These are phyloP conservation scores for Blastobotrys ciferrii DNA, from an alignment of 1,139 yeast genomes.

Conservation along the genomic window DNA sequence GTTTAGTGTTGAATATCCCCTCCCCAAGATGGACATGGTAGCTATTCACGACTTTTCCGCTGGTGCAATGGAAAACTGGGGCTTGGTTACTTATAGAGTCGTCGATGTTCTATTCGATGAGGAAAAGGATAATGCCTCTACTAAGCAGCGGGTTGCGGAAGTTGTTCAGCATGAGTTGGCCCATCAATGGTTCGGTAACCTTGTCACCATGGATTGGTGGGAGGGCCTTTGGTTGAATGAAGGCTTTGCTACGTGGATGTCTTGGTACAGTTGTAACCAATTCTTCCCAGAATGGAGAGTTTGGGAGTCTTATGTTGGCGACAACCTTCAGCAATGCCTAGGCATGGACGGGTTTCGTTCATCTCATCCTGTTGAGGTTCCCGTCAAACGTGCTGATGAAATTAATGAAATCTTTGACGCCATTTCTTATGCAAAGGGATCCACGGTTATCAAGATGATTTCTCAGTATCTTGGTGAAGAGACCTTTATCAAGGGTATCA, in stretches of 20 bases:
- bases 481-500: slow-evolving; percentile 65
- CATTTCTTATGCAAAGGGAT: slow-evolving; percentile 73
- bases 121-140: slow-evolving; percentile 45
- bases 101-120: slow-evolving; percentile 66
- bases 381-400: slow-evolving; percentile 69
- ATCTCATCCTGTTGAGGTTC: slow-evolving; percentile 78
- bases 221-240: slow-evolving; percentile 81
- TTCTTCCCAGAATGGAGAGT: slow-evolving; percentile 72
- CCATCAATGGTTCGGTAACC: slow-evolving; percentile 82
- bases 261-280: slow-evolving; percentile 63
- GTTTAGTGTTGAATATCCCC: slow-evolving; percentile 65
- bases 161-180: slow-evolving; percentile 81
- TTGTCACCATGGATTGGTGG: slow-evolving; percentile 87
- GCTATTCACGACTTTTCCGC: slow-evolving; percentile 76
- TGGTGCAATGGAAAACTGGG: slow-evolving; percentile 86
- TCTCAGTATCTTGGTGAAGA: slow-evolving; percentile 67
- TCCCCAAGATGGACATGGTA: slow-evolving; percentile 70
- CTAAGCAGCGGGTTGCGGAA: slow-evolving; percentile 68
- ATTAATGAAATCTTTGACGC: slow-evolving; percentile 78
- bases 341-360: slow-evolving; percentile 66
- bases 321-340: slow-evolving; percentile 62
- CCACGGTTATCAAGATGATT: slow-evolving; percentile 71
- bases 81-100: slow-evolving; percentile 68
- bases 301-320: slow-evolving; percentile 61
- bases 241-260: slow-evolving; percentile 83